Conservation (phyloP, 108 stramenopile genomes). For the Pseudonitzschia pungens region DNA sequence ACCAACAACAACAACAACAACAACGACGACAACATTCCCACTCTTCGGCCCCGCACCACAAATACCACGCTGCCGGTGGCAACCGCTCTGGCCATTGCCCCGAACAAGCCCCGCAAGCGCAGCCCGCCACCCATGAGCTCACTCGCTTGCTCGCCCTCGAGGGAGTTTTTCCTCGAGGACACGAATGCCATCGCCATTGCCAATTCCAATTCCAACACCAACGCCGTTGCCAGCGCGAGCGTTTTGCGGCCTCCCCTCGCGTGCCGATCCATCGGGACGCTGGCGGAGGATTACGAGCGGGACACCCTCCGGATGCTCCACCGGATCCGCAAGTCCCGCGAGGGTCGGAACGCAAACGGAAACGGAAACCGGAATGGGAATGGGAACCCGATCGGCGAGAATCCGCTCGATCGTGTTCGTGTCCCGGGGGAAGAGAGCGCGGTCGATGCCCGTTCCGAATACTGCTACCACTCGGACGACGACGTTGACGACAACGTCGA, state of each 20-base stretch:
- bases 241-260: background rate
- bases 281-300: background rate
- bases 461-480: background rate
- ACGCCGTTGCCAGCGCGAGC: no score
- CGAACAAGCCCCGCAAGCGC: background rate
- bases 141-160: no score
- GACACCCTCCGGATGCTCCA: constrained; percentile 8
- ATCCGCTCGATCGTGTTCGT: no score
- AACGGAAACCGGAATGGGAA: background rate
- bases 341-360: no score
- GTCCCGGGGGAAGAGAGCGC: background rate
- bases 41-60: background rate
- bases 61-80: background rate
- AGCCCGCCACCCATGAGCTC: no score
- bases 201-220: no score
- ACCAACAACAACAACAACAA: no score
- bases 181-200: no score
- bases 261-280: background rate
- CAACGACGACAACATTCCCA: background rate
- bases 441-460: background rate
- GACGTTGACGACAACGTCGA: background rate
- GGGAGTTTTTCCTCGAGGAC: no score
- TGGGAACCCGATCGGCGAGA: background rate
- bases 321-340: background rate
- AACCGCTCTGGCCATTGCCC: background rate